Evolutionary conservation across 306 rosid species (phyloP).

Genomic region (Myrica gale): DNA sequence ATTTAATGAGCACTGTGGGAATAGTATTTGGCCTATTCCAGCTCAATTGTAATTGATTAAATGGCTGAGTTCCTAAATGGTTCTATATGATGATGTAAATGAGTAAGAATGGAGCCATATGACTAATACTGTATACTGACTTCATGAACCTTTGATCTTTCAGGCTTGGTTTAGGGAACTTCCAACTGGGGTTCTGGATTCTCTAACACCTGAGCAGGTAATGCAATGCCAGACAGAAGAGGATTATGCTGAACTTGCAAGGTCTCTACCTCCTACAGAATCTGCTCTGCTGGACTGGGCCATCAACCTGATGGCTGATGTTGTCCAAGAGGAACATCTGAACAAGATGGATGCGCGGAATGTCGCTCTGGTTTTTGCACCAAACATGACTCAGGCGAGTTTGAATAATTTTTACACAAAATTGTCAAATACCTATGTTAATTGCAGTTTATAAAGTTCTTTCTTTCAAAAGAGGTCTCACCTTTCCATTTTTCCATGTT

Average conservation of each 20-base stretch:
- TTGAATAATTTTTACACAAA: background rate
- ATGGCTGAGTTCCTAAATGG: background rate
- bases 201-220: constrained; percentile 67
- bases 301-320: constrained; percentile 91
- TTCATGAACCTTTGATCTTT: constrained; percentile 30
- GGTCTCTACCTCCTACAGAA: constrained; percentile 67
- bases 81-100: background rate
- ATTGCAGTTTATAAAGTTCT: background rate
- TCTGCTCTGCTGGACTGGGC: constrained; percentile 85
- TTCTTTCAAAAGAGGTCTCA: background rate
- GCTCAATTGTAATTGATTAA: background rate
- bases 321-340: constrained; percentile 65
- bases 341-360: constrained; percentile 92
- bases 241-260: constrained; percentile 61
- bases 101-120: background rate
- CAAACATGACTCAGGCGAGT: constrained; percentile 93
- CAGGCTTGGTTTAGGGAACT: constrained; percentile 97
- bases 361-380: constrained; percentile 94
- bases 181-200: constrained; percentile 70
- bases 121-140: constrained; percentile 11
- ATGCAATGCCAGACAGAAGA: constrained; percentile 78
- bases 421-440: background rate
- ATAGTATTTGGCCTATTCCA: constrained; percentile 2
- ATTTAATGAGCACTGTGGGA: background rate
- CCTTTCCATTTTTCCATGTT: background rate